Conservation (phyloP, 208 protist species). For the Kentomonas sorsogonicus region DNA sequence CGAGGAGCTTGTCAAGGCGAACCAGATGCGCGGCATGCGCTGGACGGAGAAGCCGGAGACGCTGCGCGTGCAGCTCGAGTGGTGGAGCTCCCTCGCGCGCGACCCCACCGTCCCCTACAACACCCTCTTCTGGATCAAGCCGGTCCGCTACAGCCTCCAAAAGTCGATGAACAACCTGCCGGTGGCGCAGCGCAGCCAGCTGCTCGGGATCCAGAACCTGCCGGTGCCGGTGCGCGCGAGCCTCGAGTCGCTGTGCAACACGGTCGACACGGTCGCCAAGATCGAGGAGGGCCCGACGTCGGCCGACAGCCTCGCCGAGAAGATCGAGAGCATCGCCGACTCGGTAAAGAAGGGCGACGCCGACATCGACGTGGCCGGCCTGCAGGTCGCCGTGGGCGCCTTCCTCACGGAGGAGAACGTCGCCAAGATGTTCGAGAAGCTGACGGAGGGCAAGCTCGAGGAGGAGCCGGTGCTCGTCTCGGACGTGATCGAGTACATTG, state of each 20-base stretch:
- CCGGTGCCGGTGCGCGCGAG: conserved; percentile 73
- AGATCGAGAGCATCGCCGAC: conserved; percentile 69
- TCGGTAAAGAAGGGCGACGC: conserved; percentile 73
- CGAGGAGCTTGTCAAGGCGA: conserved; percentile 82
- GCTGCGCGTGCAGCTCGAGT: conserved; percentile 82
- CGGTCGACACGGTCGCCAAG: conserved; percentile 52
- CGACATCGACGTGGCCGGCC: conserved; percentile 63
- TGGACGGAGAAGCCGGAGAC: conserved; percentile 81
- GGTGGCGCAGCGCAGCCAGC: conserved; percentile 72
- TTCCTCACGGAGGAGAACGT: conserved; percentile 81
- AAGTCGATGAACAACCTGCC: conserved; percentile 83
- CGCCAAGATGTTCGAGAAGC: conserved; percentile 69
- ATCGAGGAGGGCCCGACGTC: conserved; percentile 51
- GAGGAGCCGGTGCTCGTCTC: conserved; percentile 74
- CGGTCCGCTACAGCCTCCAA: conserved; percentile 74
- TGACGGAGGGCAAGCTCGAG: conserved; percentile 68
- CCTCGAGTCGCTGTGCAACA: conserved; percentile 82
- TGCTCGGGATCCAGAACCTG: conserved; percentile 86
- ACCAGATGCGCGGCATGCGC: conserved; percentile 80
- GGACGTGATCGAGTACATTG: conserved; percentile 81
- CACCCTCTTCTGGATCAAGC: conserved; percentile 88
- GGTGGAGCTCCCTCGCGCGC: conserved; percentile 71
- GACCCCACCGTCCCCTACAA: conserved; percentile 84
- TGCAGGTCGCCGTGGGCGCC: conserved; percentile 56
- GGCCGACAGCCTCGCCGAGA: conserved; percentile 70